Base-by-base conservation (phyloP, 1,284 basidiomycete species). In the Puccinia triticina region DNA sequence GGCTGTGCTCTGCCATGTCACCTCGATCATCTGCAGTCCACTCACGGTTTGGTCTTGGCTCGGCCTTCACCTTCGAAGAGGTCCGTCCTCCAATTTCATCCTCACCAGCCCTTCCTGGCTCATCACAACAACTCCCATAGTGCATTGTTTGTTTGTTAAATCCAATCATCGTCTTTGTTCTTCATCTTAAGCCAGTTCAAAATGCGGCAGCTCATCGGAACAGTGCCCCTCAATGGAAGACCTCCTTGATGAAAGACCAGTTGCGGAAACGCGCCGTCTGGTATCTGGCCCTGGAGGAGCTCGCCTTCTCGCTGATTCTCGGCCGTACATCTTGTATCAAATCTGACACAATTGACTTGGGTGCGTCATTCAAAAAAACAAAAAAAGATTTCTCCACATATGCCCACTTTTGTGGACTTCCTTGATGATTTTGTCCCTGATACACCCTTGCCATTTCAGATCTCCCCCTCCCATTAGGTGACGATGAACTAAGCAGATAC, bases 221-320 rank as follows among this genome's bases (percentile, higher is more conserved):
- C 29, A 64, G 50, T 34, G 50, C 50, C 23, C 66, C 67, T 29
- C 77, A 69, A 80, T 80, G 77, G 77, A 69, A 57, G 14, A 59
- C 77, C 32, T 59, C 77, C 5, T n/a, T 80, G 7, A 73, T 80
- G 77, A 80, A 59, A 72, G 77, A 80, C 59, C 77, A 80, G 57
- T 50, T 80, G 4, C 40, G 77, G 0, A 80, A 80, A 61, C 66
- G 67, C 12, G 77, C 77, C 8, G 64, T 80, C 10, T 80, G 77
- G 77, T 72, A 50, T 59, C 67, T 80, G 10, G 64, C 57, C 37
- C n/a, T 40, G 11, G 34, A 37, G 43, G 77, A 72, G 57, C 18
- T 69, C 50, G 46, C 26, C 21, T 55, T 80, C 40, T 80, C 43
- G 40, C 11, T 72, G 53, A 32, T 53, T n/a, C 66, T 80, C 37